Conservation (phyloP, 257 asterid genomes). For the Catharanthus roseus region DNA sequence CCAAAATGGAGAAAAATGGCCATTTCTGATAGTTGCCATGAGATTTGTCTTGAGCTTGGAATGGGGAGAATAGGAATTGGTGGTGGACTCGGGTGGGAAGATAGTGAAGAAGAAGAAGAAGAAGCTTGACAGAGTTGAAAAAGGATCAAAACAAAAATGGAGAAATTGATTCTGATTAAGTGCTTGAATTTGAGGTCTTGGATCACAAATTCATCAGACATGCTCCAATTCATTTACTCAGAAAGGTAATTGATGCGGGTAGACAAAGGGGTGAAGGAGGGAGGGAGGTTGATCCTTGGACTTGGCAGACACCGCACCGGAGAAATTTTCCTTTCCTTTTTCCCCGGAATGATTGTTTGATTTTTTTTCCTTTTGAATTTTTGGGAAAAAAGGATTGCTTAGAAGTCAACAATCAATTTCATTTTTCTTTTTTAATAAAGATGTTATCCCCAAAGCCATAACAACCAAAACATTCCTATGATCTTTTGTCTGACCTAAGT, state of each 20-base stretch:
- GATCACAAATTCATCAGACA: background rate
- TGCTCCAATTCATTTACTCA: slow-evolving; percentile 8
- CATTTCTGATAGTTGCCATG: slow-evolving; percentile 94
- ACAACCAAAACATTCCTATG: no score
- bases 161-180: slow-evolving; percentile 16
- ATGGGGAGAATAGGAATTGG: slow-evolving; percentile 85
- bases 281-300: background rate
- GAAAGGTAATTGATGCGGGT: background rate
- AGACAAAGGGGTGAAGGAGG: background rate
- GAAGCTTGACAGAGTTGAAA: slow-evolving; percentile 18
- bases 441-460: no score
- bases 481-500: no score
- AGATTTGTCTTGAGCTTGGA: slow-evolving; percentile 64
- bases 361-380: no score
- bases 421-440: no score
- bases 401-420: no score
- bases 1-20: slow-evolving; percentile 89
- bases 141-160: slow-evolving; percentile 17
- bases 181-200: slow-evolving; percentile 6
- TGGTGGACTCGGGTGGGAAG: slow-evolving; percentile 48
- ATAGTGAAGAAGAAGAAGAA: slow-evolving; percentile 14
- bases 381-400: no score
- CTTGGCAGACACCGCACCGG: no score
- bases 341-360: background rate
- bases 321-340: no score